Percentiles rank a stretch among this genome's conserved stretches.
Conservation (phyloP, 306 rosid species). For the Gastrolobium villosum region DNA sequence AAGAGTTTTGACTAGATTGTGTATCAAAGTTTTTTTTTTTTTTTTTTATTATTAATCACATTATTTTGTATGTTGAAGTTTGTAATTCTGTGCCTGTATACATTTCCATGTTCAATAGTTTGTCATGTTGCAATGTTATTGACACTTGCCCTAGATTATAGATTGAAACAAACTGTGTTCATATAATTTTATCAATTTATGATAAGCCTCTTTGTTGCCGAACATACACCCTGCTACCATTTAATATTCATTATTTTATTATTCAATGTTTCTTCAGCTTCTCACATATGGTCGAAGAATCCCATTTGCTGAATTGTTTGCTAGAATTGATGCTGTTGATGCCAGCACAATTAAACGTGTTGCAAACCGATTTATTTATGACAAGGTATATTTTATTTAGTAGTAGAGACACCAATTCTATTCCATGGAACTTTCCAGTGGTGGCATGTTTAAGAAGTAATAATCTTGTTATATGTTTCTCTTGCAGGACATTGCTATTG, state of each 20-base stretch:
- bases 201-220: not conserved
- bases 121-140: not conserved
- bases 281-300: slow-evolving; percentile 96
- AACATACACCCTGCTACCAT: not conserved
- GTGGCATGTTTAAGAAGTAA: not conserved
- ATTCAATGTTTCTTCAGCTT: slow-evolving; percentile 52
- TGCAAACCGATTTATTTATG: slow-evolving; percentile 92
- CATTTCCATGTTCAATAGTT: not conserved
- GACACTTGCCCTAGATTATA: not conserved
- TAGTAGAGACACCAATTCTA: slow-evolving; percentile 35
- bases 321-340: slow-evolving; percentile 96
- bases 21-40: not conserved
- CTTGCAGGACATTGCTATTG: slow-evolving; percentile 90
- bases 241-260: not conserved
- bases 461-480: slow-evolving; percentile 21
- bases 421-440: not conserved
- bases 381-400: slow-evolving; percentile 63
- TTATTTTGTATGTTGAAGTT: not conserved
- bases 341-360: slow-evolving; percentile 92
- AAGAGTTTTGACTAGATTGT: not conserved
- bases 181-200: not conserved
- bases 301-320: slow-evolving; percentile 89
- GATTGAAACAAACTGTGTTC: not conserved
- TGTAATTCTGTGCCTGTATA: not conserved
- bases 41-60: not conserved